Evolutionary conservation across 2,329 filamentous ascomycete species (phyloP), one percentile per base, ranked within the genome.

Genomic region (Colletotrichum caudatum): DNA sequence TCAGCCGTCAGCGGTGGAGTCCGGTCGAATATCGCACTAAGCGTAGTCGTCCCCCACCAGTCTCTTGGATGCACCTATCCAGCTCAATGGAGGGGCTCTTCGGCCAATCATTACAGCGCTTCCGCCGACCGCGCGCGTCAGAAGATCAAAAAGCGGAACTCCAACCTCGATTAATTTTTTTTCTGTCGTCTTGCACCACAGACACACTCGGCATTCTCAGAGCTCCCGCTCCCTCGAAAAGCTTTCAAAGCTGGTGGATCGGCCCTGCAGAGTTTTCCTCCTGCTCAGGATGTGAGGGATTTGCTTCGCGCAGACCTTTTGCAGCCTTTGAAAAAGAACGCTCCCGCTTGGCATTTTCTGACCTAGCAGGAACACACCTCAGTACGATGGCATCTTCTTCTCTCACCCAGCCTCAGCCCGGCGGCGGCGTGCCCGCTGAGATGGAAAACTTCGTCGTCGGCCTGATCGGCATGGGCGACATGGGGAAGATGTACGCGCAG

Each of bases 391-490:
- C 73, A 58, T 71, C 70, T 72, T 62, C 73, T 20, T 56, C 51
- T 68, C 57, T 65, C 44, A 20, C 9, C 33, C 50, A 51, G 44
- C 62, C 66, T 33, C 64, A 66, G 63, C 56, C 72, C 35, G 67
- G 71, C 50, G 72, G 69, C 56, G 53, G 76, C 57, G 71, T 82
- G 73, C 83, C 84, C 23, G 72, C 77, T 18, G 84, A 78, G 75
- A 89, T 89, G 91, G 89, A 91, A 76, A 86, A 88, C 78, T 94
- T 94, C 80, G 90, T 92, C 74, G 89, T 99, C 76, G 96, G 96
- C 76, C 93, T 99, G 79, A 99, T 99, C 81, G 96, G 96, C 73
- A 98, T 99, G 95, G 96, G 96, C 75, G 95, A 98, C 79, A 99
- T 99, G 96, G 96, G 96, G 78, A 97, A 92, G 88, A 97, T 99